Base-by-base conservation (phyloP, 208 protist species). In the Naegleria lovaniensis region DNA sequence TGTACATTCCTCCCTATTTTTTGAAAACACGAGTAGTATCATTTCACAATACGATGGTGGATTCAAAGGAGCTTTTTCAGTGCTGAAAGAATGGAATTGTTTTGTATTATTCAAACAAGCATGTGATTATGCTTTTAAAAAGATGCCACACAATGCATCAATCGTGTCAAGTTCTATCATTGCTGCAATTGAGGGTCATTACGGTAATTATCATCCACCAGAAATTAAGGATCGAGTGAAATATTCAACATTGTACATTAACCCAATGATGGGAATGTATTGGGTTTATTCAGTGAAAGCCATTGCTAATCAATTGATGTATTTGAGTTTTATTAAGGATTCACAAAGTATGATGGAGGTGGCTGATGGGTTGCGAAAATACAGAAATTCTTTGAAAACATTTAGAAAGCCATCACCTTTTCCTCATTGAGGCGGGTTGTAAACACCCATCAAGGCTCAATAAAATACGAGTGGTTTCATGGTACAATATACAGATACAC, bases 231-330 rank as follows among this genome's bases (percentile, higher is more conserved):
- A 51, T 3, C 39, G 84, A 55, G 51, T 41, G 29, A 33, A 9
- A 36, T 39, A 41, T 36, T 55, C 41, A 13, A 36, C 39, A 0
- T 55, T 87, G 84, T 55, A 55, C 40, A 87, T 87, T 55, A n/a
- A 52, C 19, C 84, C 84, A n/a, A 9, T 87, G 22, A 87, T 87
- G 84, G n/a, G 36, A 5, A 55, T 87, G 40, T 87, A 52, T 87
- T 87, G 84, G 84, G 19, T n/a, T n/a, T 83, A 40, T 39, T 40
- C 22, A 16, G 7, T 83, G 22, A 39, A 83, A 38, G 19, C 75
- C 39, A 13, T 83, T 39, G 75, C 33, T 13, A 83, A 83, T 67
- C 55, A 67, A 67, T 67, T 67, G 13, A 29, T 67, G 55, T 67
- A 67, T 67, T 29, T 29, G 22, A 67, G 22, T 29, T 67, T 67